These are phyloP conservation scores for Oryza meyeriana DNA, from an alignment of 176 grass and related monocot genomes.

Conservation along the genomic window DNA sequence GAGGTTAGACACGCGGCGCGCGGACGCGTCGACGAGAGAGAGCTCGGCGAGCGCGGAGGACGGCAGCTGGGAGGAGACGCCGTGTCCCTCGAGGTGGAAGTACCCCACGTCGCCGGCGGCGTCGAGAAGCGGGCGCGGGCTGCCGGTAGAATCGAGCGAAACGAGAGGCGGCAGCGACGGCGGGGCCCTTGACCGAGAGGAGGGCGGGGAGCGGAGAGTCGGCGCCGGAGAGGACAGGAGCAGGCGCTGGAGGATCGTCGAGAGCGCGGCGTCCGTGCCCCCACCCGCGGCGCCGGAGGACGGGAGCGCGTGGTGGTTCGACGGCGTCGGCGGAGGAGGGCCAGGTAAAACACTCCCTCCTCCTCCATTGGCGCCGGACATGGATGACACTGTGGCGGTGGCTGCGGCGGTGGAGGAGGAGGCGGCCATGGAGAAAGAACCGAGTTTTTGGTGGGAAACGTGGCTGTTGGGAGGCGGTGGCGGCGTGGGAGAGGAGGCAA, in stretches of 20 bases:
- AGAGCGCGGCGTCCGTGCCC: slow-evolving; percentile 46
- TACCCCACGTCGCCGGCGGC: slow-evolving; percentile 50
- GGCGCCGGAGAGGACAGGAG: slow-evolving; percentile 30
- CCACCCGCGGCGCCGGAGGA: not conserved
- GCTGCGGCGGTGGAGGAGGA: slow-evolving; percentile 25
- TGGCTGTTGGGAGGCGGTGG: not conserved
- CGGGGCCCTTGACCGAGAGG: not conserved
- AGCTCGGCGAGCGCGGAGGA: slow-evolving; percentile 47
- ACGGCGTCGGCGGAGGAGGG: slow-evolving; percentile 53
- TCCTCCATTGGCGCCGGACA: not conserved
- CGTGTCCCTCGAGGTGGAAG: slow-evolving; percentile 72
- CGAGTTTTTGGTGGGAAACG: slow-evolving; percentile 15
- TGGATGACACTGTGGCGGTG: slow-evolving; percentile 8
- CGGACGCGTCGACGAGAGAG: slow-evolving; percentile 7
- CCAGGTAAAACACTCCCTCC: slow-evolving; percentile 27
- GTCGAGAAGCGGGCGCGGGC: slow-evolving; percentile 17
- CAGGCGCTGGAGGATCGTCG: slow-evolving; percentile 54
- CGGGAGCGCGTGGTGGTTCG: not conserved
- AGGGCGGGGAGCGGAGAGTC: not conserved
- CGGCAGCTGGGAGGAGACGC: slow-evolving; percentile 38
- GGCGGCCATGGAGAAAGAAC: slow-evolving; percentile 31
- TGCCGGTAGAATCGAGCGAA: slow-evolving; percentile 25
- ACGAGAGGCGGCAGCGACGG: slow-evolving; percentile 33
- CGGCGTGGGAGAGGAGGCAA: not conserved
- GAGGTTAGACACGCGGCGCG: not conserved